phyloP scores from a whole-genome alignment of 257 asterid genomes.

The Fraxinus americana region DNA sequence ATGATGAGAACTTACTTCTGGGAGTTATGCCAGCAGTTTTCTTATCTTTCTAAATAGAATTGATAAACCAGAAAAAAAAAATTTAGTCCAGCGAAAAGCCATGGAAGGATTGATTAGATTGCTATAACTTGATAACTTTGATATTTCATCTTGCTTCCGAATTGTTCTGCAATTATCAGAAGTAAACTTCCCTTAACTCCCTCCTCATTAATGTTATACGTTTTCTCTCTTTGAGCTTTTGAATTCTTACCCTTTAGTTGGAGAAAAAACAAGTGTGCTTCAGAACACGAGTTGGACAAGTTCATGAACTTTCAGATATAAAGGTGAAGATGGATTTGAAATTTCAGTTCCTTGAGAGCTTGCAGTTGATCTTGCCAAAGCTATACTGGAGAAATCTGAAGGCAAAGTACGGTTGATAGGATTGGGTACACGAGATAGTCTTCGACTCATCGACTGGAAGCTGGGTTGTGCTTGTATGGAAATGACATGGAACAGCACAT shows the following conservation, averaged over 20 bases:
- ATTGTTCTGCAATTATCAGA: conserved; percentile 9
- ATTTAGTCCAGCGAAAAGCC: neutral
- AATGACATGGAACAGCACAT: conserved; percentile 98
- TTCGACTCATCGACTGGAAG: conserved; percentile 95
- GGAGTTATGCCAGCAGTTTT: neutral
- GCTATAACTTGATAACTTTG: neutral
- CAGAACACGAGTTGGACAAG: neutral
- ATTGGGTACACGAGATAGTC: conserved; percentile 96
- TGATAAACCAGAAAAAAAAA: neutral
- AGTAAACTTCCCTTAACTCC: neutral
- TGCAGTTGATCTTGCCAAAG: conserved; percentile 90
- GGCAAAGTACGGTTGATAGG: conserved; percentile 85
- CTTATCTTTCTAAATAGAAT: neutral
- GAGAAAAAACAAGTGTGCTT: neutral
- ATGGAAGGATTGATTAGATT: neutral
- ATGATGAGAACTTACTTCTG: conserved; percentile 5
- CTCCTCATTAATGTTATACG: too few relatives aligned
- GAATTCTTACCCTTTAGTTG: neutral
- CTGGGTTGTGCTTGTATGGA: conserved; percentile 92
- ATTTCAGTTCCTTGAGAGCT: conserved; percentile 90
- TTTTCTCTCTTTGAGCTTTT: neutral
- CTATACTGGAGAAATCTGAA: conserved; percentile 88
- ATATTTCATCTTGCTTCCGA: neutral
- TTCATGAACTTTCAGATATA: conserved; percentile 64
- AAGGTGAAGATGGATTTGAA: conserved; percentile 99